phyloP scores from a whole-genome alignment of 352 stramenopile genomes.

The Phytopythium kandeliae region DNA sequence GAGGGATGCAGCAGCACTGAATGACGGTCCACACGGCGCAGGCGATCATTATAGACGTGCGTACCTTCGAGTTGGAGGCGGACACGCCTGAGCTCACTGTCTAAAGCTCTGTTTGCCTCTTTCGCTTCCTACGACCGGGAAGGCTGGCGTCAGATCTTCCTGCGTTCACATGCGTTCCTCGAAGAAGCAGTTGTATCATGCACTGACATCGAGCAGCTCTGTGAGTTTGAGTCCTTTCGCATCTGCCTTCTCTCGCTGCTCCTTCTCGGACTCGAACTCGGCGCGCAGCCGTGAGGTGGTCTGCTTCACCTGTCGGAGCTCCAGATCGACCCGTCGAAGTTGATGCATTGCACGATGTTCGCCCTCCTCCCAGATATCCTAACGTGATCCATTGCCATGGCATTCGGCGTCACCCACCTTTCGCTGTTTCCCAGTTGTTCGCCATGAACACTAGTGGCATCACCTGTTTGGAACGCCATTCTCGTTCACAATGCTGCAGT shows the following conservation, averaged over 20 bases:
- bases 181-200: not conserved
- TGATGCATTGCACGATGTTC: slow-evolving; percentile 37
- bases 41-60: not conserved
- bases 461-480: slow-evolving; percentile 41
- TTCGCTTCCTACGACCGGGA: not conserved
- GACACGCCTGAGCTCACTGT: not conserved
- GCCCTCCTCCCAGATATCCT: slow-evolving; percentile 10
- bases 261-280: slow-evolving; percentile 46
- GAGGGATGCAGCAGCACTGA: not conserved
- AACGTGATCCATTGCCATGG: not conserved
- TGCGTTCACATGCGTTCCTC: not conserved
- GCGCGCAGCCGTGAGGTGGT: slow-evolving; percentile 28
- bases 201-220: slow-evolving; percentile 29
- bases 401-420: not conserved
- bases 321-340: slow-evolving; percentile 44
- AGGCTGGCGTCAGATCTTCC: not conserved
- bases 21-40: too few species aligned
- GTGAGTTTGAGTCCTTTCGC: slow-evolving; percentile 22
- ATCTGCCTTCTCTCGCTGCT: slow-evolving; percentile 37
- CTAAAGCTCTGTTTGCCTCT: not conserved
- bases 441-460: not conserved
- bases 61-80: not conserved
- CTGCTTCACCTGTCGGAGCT: slow-evolving; percentile 42
- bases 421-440: too few species aligned
- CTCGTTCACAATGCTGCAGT: slow-evolving; percentile 25